Percentiles rank a stretch among this genome's conserved stretches.
phyloP scores from a whole-genome alignment of 2,329 filamentous ascomycete genomes.

The Cytospora piceicola region DNA sequence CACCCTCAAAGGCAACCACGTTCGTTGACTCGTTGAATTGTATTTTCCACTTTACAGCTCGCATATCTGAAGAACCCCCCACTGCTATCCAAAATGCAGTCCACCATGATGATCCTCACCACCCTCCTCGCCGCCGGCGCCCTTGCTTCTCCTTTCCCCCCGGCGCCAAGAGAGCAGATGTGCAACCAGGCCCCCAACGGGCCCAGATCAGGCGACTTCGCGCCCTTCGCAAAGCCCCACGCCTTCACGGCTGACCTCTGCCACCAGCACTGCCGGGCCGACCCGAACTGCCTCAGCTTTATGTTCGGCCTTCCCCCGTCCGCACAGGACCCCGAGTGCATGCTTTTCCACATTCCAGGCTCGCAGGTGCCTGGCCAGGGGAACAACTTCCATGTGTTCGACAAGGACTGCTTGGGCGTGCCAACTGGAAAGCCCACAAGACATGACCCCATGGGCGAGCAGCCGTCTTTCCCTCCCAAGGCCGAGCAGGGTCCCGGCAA shows the following conservation, averaged over 20 bases:
- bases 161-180: neutral
- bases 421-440: neutral
- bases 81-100: neutral
- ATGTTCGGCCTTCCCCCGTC: neutral
- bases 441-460: neutral
- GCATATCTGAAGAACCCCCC: no score
- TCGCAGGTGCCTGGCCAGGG: neutral
- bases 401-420: neutral
- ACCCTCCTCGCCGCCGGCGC: conserved; percentile 5
- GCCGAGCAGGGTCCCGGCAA: neutral
- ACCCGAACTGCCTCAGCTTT: neutral
- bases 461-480: neutral
- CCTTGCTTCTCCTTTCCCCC: neutral
- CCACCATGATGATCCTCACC: neutral
- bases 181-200: neutral
- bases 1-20: neutral
- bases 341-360: neutral
- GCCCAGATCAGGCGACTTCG: neutral
- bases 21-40: neutral
- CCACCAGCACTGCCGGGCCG: neutral
- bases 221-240: neutral
- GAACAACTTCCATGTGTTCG: neutral
- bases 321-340: neutral
- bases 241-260: neutral
- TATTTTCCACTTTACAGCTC: neutral